Evolutionary conservation across 768 basidiomycete species (phyloP), one percentile per base, ranked within the genome.

Genomic region (Lactarius evosmus): DNA sequence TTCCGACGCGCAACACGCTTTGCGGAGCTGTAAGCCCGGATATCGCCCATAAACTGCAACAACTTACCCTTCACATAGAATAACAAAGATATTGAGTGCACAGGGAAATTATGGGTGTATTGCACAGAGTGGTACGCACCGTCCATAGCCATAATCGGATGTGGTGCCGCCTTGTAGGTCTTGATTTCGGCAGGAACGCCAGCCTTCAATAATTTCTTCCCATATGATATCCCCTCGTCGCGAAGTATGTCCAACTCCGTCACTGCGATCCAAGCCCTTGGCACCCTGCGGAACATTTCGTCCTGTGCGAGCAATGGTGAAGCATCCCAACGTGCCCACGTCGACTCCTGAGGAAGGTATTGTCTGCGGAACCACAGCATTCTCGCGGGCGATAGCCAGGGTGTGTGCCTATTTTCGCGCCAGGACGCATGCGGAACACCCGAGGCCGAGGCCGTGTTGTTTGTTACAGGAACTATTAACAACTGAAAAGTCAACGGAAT

Each of bases 351-450:
- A 0, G 89, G 87, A 12, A 88, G 77, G 71, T 91, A 92, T 69
- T 85, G 83, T 54, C 78, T 71, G 33, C 82, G 76, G 82, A 87
- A 91, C 90, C 89, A 92, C 19, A 82, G 67, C 89, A 91, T 91
- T 61, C 85, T 83, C 4, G 67, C 82, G 1, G 82, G 85, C 3
- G 75, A 73, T 36, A 91, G 79, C 79, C 85, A 84, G 1, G 84
- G 81, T 1, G 87, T 81, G 56, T 84, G 70, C 30, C 77, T 75
- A 69, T 86, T 86, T 65, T 82, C 79, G 8, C 72, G 74, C 87
- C 88, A 89, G 29, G 80, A 80, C 30, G 73, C 72, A 68, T 82
- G 76, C 0, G 73, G 71, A 0, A 64, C 71, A 27, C 69, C 78
- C 58, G 69, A 74, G 62, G 67, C 70, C 7, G 78, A 78, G 11